phyloP scores from a whole-genome alignment of 768 basidiomycete genomes.

The Russula lepida region DNA sequence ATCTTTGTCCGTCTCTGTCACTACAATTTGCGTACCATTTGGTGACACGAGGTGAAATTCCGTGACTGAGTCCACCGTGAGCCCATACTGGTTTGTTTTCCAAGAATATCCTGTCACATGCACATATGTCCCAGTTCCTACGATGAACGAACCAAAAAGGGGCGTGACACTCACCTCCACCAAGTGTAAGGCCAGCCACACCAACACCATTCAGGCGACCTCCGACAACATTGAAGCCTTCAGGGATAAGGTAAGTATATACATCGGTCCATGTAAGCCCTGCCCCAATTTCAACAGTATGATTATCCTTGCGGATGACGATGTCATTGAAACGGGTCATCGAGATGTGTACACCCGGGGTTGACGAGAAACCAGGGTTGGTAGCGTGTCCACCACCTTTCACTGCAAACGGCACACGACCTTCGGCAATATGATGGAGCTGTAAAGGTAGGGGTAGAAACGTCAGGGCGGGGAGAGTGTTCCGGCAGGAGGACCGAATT shows the following conservation, averaged over 20 bases:
- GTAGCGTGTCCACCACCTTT: constrained; percentile 23
- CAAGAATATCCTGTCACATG: constrained; percentile 7
- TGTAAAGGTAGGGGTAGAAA: no score
- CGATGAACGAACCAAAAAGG: neutral
- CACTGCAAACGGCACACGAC: constrained; percentile 10
- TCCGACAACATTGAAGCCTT: constrained; percentile 21
- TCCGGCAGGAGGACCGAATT: neutral
- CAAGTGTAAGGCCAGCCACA: constrained; percentile 21
- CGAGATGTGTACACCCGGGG: constrained; percentile 22
- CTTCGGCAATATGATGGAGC: neutral
- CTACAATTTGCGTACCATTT: constrained; percentile 11
- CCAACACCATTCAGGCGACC: constrained; percentile 21
- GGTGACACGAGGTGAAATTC: constrained; percentile 22
- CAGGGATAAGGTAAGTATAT: constrained; percentile 15
- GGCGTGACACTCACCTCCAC: neutral
- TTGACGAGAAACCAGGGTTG: constrained; percentile 24
- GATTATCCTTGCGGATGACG: neutral
- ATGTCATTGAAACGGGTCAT: constrained; percentile 18
- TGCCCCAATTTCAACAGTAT: constrained; percentile 16
- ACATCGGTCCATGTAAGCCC: constrained; percentile 24
- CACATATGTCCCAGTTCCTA: neutral
- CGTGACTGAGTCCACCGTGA: constrained; percentile 18
- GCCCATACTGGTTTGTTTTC: constrained; percentile 20
- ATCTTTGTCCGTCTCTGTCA: constrained; percentile 19
- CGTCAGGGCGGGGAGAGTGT: no score